Evolutionary conservation across 2,329 filamentous ascomycete species (phyloP), one percentile per base, ranked within the genome.

Genomic region (Trichophyton equinum): DNA sequence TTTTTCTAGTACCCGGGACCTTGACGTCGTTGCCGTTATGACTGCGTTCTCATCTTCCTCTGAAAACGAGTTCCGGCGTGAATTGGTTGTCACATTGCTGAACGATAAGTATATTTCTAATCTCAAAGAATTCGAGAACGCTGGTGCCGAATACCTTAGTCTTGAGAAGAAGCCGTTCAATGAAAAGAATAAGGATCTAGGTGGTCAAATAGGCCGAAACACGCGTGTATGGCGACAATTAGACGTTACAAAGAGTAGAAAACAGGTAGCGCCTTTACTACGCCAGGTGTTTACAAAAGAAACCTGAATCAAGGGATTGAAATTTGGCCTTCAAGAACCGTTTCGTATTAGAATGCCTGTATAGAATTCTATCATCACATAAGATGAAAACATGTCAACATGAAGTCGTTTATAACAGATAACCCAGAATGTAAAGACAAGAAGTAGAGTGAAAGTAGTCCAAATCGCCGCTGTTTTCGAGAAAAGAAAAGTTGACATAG

Each of bases 191-290:
- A 64, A 69, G 42, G 57, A 62, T 22, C 61, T 59, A 22, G 53
- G 60, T 7, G 53, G 60, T 7, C 30, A 68, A 15, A 69, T n/a
- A 65, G 65, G 15, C 6, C 62, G 71, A 40, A 78, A 74, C 73
- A 75, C 75, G 63, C 76, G 74, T 58, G 68, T 82, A 3, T 86
- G 82, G 82, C 72, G 76, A 65, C 83, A 85, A 70, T 73, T 72
- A 15, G 78, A 83, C 63, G 72, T 82, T 49, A 76, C 77, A 53
- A 81, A 82, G 63, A 86, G 82, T 68, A 76, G 84, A 64, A 86
- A 86, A 71, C 80, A 81, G 72, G 82, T 86, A 57, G 84, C 78
- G 15, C 84, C 84, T 59, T 67, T 85, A 67, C 66, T 85, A 58
- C 76, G 83, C 64, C 75, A 77, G 64, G 77, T 77, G 1, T 56